phyloP scores from a whole-genome alignment of 2,329 filamentous ascomycete species.

The Rugonectria rugulosa region DNA sequence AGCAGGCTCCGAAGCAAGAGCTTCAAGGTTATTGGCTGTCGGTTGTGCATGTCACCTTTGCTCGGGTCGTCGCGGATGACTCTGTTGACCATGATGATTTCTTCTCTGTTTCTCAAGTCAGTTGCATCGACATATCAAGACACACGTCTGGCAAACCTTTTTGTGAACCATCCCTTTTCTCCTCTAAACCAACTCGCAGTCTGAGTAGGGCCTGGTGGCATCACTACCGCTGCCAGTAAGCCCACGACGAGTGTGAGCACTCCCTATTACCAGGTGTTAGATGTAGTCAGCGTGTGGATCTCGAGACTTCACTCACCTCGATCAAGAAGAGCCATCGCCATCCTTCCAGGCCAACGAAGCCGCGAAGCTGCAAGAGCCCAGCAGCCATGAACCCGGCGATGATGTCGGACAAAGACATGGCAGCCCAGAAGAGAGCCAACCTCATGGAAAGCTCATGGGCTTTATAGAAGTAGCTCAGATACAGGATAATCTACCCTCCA shows the following conservation, averaged over 20 bases:
- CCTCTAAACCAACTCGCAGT: conserved; percentile 62
- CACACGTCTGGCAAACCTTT: conserved; percentile 19
- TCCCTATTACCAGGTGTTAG: conserved; percentile 18
- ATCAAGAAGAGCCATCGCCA: conserved; percentile 65
- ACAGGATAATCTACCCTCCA: conserved; percentile 55
- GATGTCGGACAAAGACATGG: conserved; percentile 28
- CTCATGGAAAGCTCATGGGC: conserved; percentile 61
- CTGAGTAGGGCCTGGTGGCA: conserved; percentile 45
- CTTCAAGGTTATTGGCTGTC: conserved; percentile 52
- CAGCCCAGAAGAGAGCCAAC: conserved; percentile 72
- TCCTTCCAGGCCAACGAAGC: conserved; percentile 58
- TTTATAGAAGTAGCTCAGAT: conserved; percentile 75
- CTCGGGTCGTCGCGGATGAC: conserved; percentile 62
- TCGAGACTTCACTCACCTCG: conserved; percentile 28
- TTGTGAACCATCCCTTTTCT: conserved; percentile 51
- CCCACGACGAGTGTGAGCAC: conserved; percentile 42
- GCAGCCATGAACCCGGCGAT: conserved; percentile 42
- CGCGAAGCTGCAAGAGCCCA: conserved; percentile 62
- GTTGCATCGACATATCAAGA: background rate
- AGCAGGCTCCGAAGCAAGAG: conserved; percentile 58
- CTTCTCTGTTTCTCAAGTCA: conserved; percentile 45
- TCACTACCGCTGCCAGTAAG: conserved; percentile 30
- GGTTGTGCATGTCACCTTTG: conserved; percentile 68
- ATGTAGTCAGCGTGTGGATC: conserved; percentile 3
- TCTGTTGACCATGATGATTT: conserved; percentile 65